phyloP scores from a whole-genome alignment of 768 basidiomycete genomes.

The Sporobolomyces phaffii region DNA sequence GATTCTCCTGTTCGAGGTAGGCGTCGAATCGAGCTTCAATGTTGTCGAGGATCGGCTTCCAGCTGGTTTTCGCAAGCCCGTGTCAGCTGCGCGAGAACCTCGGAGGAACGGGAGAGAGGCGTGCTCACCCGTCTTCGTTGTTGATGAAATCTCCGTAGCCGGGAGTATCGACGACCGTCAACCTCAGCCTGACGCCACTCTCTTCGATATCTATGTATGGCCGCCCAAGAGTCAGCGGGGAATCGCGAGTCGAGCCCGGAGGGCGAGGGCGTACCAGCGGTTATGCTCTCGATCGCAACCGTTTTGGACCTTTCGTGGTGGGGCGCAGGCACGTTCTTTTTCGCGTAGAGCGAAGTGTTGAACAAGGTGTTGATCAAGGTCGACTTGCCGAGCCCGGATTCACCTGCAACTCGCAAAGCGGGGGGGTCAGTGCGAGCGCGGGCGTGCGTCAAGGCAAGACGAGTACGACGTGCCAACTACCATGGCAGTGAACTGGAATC shows the following conservation, averaged over 20 bases:
- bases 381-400: constrained; percentile 97
- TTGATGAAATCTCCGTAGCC: constrained; percentile 99
- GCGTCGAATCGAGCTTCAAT: constrained; percentile 97
- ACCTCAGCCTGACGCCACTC: constrained; percentile 87
- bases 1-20: constrained; percentile 96
- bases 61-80: constrained; percentile 56
- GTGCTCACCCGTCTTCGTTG: constrained; percentile 84
- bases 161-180: constrained; percentile 99
- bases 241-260: not conserved
- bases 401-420: constrained; percentile 56
- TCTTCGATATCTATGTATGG: constrained; percentile 81
- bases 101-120: not conserved
- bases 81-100: not conserved
- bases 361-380: constrained; percentile 98
- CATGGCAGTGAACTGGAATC: constrained; percentile 98
- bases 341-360: constrained; percentile 89
- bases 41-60: constrained; percentile 97
- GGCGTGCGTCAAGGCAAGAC: not conserved
- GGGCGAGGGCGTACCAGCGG: constrained; percentile 64
- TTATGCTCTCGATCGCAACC: constrained; percentile 96
- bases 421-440: constrained; percentile 5
- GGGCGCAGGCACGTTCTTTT: constrained; percentile 75
- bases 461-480: constrained; percentile 71
- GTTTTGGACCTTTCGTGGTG: constrained; percentile 83
- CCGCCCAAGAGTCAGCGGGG: not conserved